Conservation (phyloP, 2,329 filamentous ascomycete species). For the Colletotrichum spinosum region DNA sequence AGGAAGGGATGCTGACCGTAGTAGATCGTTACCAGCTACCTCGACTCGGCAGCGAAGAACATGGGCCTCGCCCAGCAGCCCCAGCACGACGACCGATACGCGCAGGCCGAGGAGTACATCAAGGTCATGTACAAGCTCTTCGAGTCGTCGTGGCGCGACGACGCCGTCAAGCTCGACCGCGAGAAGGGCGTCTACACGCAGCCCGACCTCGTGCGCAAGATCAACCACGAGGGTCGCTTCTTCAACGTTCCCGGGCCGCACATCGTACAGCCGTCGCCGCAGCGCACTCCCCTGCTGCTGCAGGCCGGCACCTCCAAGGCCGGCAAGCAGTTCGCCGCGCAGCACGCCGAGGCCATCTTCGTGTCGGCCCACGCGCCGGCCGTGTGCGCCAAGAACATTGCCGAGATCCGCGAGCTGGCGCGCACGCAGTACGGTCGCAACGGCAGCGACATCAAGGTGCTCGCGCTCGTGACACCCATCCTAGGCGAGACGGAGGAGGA, state of each 20-base stretch:
- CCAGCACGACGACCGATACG: conserved; percentile 75
- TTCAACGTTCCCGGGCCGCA: conserved; percentile 74
- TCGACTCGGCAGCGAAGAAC: conserved; percentile 76
- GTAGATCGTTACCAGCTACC: conserved; percentile 75
- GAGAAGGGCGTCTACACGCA: conserved; percentile 67
- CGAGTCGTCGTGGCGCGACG: conserved; percentile 74
- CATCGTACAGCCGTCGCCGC: conserved; percentile 73
- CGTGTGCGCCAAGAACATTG: conserved; percentile 70
- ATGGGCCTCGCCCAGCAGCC: conserved; percentile 68
- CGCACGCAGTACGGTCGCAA: conserved; percentile 66
- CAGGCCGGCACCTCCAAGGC: conserved; percentile 77
- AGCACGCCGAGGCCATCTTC: conserved; percentile 79
- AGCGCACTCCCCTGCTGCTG: conserved; percentile 75
- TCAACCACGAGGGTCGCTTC: conserved; percentile 74
- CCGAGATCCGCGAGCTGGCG: conserved; percentile 71
- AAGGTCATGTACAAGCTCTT: conserved; percentile 75
- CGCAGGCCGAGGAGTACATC: conserved; percentile 72
- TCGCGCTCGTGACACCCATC: conserved; percentile 74
- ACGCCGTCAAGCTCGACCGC: conserved; percentile 72
- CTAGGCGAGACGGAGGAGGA: conserved; percentile 75
- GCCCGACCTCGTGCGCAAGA: conserved; percentile 67
- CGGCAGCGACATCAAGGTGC: conserved; percentile 72
- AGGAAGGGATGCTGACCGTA: conserved; percentile 29
- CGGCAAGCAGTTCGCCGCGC: conserved; percentile 74
- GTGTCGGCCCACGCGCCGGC: conserved; percentile 73